Evolutionary conservation across 2,329 filamentous ascomycete species (phyloP), one percentile per base, ranked within the genome.

Genomic region (Ascomycota sp.): DNA sequence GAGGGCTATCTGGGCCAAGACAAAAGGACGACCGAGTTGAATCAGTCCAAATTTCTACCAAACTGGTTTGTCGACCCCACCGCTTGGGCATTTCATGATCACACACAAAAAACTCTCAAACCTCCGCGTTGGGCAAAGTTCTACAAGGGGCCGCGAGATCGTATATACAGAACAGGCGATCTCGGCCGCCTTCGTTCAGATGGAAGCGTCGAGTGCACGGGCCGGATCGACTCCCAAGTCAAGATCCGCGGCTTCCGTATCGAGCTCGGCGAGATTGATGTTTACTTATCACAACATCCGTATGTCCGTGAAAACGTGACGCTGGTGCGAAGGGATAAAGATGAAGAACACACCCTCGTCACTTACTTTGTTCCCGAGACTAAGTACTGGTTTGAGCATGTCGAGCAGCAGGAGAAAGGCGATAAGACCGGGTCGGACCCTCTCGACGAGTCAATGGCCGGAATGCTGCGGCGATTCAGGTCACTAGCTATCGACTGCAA

Each of bases 241-340:
- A 98, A 95, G 61, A 86, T 95, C 39, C 76, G 89, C 35, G 86
- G 86, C 2, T 95, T 94, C 63, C 68, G 86, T 36, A 92, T 98
- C 40, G 89, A 98, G 55, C 71, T 95, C 27, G 77, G 76, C 37
- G 89, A 95, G 40, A 94, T 95, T 40, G 85, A 95, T 50, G 77
- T 64, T 25, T 75, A 92, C 48, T 57, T 94, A 28, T 77, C 71
- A 31, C 65, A 72, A 27, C 69, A 80, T 52, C 71, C 69, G 1
- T 55, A 91, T 17, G 68, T 95, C 17, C 66, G 81, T 25, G 86
- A 95, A 39, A 82, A 78, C 51, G 74, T 81, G 40, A 95, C 86
- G 0, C 57, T 95, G 3, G 70, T 95, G 4, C 69, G 50, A 27
- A 38, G 46, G 35, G 38, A 49, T 24, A 22, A 24, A 10, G 42